Evolutionary conservation across 2,329 filamentous ascomycete species (phyloP), one percentile per base, ranked within the genome.

Genomic region (Cercospora sesami): DNA sequence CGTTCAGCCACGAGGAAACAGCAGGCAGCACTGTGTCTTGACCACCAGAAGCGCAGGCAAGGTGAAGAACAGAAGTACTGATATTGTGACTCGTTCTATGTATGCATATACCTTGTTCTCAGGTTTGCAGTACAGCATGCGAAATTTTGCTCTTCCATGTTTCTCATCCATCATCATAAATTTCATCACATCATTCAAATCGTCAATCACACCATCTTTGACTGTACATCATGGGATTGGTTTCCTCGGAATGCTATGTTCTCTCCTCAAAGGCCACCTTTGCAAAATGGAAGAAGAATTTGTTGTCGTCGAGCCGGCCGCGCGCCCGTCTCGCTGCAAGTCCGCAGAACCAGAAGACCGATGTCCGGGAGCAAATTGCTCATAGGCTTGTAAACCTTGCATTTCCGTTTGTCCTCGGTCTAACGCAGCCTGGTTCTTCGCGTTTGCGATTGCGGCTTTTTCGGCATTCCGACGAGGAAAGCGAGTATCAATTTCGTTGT

Each of bases 401-500:
- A 77, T 75, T 58, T 78, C 76, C 2, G 59, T 53, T 28, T 73
- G 66, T 9, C 76, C 76, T 5, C 65, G 53, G 8, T 74, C 68
- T n/a, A 78, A 57, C 1, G 70, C 73, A 8, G 68, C 68, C 18
- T 72, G 69, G 33, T 78, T 78, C 64, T 77, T 77, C 14, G 71
- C 72, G 9, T 74, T 71, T 2, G 69, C 73, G 2, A 71, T 72
- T 2, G 73, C 71, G 3, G 71, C 71, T 61, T 76, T 77, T 28
- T 75, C 68, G n/a, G 73, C 60, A 67, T 76, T 72, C n/a, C 66
- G 70, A 14, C 74, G 66, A 4, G 74, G 72, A 57, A 76, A 72
- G 7, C 74, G 71, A 8, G 57, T 66, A 65, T 78, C 76, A 63
- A 77, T 71, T 71, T 75, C 75, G 66, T 71, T 72, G 70, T 78